phyloP scores from a whole-genome alignment of 2,329 filamentous ascomycete species.

The Calonectria pseudoreteaudii region DNA sequence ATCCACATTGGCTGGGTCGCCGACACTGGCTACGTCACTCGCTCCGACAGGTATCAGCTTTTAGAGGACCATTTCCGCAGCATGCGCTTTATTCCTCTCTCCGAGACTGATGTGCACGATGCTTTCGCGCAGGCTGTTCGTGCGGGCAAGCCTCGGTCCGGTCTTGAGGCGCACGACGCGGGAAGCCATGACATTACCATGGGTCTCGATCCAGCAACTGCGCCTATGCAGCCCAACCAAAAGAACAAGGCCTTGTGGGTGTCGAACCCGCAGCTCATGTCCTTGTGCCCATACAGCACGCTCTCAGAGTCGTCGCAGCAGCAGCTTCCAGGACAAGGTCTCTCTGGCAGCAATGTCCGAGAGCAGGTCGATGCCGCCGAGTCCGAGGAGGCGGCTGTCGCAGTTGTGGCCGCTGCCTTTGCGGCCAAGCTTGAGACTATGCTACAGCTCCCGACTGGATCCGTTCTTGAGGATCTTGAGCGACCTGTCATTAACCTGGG shows the following conservation, averaged over 20 bases:
- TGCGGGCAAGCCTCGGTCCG: not conserved
- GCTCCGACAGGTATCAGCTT: not conserved
- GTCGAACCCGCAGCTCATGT: not conserved
- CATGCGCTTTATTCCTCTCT: not conserved
- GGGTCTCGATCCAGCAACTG: not conserved
- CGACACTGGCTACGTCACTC: not conserved
- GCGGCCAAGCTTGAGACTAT: not conserved
- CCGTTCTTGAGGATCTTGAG: not conserved
- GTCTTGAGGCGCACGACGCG: not conserved
- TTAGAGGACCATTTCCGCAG: not conserved
- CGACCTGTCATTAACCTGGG: not conserved
- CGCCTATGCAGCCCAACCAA: not conserved
- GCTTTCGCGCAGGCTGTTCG: not conserved
- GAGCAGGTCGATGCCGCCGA: not conserved
- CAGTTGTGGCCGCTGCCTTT: not conserved
- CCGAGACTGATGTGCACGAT: not conserved
- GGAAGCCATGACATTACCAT: not conserved
- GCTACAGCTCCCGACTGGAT: not conserved
- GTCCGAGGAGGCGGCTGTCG: not conserved
- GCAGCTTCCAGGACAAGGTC: not conserved
- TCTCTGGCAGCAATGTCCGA: not conserved
- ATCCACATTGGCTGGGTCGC: not conserved
- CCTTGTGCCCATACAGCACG: not conserved
- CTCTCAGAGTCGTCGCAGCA: not conserved
- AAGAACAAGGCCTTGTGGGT: not conserved